Evolutionary conservation across 2,329 filamentous ascomycete species (phyloP).

Genomic region (Dactylellina drechsleri): DNA sequence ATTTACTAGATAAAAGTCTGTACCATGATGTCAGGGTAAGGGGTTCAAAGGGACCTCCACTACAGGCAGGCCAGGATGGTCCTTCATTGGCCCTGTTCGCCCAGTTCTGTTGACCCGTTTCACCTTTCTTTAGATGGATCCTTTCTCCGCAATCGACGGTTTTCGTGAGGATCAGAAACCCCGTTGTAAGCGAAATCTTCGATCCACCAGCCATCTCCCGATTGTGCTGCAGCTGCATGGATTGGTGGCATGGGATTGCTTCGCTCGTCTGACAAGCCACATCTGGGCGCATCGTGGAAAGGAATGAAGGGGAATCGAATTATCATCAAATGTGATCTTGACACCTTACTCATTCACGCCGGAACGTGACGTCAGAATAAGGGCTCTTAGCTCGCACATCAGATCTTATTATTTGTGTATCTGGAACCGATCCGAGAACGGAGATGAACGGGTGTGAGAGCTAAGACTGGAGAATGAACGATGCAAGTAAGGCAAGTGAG

Average conservation of each 20-base stretch:
- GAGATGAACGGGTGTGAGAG: background rate
- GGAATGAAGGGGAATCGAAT: constrained; percentile 17
- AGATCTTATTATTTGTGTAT: background rate
- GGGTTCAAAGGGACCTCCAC: constrained; percentile 15
- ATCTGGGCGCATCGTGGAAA: constrained; percentile 37
- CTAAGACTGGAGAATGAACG: background rate
- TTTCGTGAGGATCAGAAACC: constrained; percentile 43
- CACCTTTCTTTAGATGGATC: constrained; percentile 15
- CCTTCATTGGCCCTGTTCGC: background rate
- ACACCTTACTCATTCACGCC: constrained; percentile 7
- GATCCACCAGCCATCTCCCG: constrained; percentile 43
- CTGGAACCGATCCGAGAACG: constrained; percentile 2
- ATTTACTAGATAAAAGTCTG: constrained; percentile 4
- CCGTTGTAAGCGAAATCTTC: constrained; percentile 41
- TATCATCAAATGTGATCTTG: constrained; percentile 2
- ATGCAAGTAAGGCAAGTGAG: no score
- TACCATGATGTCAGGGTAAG: constrained; percentile 43
- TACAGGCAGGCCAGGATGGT: background rate
- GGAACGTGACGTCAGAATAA: constrained; percentile 39
- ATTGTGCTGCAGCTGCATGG: constrained; percentile 30
- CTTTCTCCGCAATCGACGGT: constrained; percentile 41
- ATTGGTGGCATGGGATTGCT: background rate
- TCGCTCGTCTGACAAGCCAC: constrained; percentile 46
- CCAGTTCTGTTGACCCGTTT: constrained; percentile 31
- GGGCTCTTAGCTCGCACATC: background rate